phyloP scores from a whole-genome alignment of 805 yeast genomes.

The Candida alai region DNA sequence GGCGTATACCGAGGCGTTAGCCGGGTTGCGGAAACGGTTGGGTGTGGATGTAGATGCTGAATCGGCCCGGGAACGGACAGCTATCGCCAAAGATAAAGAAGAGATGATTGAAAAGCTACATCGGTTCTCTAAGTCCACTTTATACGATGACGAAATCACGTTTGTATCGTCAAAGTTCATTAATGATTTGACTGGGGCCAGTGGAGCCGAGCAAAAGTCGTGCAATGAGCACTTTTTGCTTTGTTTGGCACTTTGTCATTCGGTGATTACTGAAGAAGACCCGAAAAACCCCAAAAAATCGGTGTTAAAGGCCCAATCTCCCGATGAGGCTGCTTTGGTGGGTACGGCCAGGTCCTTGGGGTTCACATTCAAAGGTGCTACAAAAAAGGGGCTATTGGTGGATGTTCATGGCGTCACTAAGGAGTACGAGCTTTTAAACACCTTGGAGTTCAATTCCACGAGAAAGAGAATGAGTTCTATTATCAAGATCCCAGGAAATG shows the following conservation, averaged over 20 bases:
- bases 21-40: conserved; percentile 72
- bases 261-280: conserved; percentile 68
- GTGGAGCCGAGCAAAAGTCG: conserved; percentile 50
- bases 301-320: conserved; percentile 72
- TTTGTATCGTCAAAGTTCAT: conserved; percentile 67
- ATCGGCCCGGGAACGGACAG: conserved; percentile 46
- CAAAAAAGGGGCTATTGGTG: conserved; percentile 63
- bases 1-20: conserved; percentile 80
- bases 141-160: conserved; percentile 59
- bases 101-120: conserved; percentile 48
- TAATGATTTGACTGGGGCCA: conserved; percentile 52
- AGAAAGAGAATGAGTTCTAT: conserved; percentile 87
- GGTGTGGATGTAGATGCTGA: conserved; percentile 73
- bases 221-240: conserved; percentile 73
- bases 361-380: conserved; percentile 59
- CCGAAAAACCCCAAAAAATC: conserved; percentile 54
- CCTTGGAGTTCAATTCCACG: conserved; percentile 76
- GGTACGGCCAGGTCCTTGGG: conserved; percentile 80
- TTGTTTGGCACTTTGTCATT: conserved; percentile 73
- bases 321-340: conserved; percentile 84
- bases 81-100: conserved; percentile 53
- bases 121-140: conserved; percentile 12
- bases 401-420: conserved; percentile 67
- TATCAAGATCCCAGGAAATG: conserved; percentile 62
- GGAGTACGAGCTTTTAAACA: conserved; percentile 68